Base-by-base conservation (phyloP, 306 rosid species). In the Pyrus communis region DNA sequence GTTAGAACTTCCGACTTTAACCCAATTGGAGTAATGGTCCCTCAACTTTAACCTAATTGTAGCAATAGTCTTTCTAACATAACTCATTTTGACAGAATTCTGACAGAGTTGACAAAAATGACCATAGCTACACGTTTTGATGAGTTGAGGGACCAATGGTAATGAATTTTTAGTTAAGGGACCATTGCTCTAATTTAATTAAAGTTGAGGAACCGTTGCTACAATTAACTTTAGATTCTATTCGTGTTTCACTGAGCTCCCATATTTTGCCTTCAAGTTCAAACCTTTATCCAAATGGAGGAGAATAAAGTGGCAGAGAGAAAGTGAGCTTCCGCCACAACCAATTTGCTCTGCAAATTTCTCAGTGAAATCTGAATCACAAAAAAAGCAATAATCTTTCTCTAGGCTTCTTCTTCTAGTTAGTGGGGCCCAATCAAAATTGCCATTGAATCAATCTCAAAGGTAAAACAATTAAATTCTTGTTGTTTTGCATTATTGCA, bases 281-380 rank as follows among this genome's bases (percentile, higher is more conserved):
- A n/a, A 42, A 68, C 28, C 71, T 40, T 67, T 67, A 38, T 9
- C 35, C 67, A 27, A 9, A 28, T 22, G 8, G 38, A 33, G 22
- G 54, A 68, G 55, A 68, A 68, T 68, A 22, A 65, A 65, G 69
- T 65, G 69, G 22, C 15, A 38, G 70, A 38, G 70, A 38, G 72
- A 23, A 9, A 46, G 40, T 43, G 23, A 45, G 25, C 42, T 45
- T 46, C 73, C 27, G 60, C 40, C 22, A 9, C 11, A 17, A 4
- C 46, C 40, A 52, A 17, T 33, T 51, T 27, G 45, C 62, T 49
- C 27, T 28, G 27, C 18, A 46, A 59, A 64, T 31, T 31, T 12
- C 43, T 27, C 9, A 51, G 64, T 19, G 19, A 31, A 17, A n/a
- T 54, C 61, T n/a, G 55, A 65, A 75, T 54, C 28, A 13, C n/a